Evolutionary conservation across 352 stramenopile genomes (phyloP).

Genomic region (Globisporangium sylvaticum): DNA sequence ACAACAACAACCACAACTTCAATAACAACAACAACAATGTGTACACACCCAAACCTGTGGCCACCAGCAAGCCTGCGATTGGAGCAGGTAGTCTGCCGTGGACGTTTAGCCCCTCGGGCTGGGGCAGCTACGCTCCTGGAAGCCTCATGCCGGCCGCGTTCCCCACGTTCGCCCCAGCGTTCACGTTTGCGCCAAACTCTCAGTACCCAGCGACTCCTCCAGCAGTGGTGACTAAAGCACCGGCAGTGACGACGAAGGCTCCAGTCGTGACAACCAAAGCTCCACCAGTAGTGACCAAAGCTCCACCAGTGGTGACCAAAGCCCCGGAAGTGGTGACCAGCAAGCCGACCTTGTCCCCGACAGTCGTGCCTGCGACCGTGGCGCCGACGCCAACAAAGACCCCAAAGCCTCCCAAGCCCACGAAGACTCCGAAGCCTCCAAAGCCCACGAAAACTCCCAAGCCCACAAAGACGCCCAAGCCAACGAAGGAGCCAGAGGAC

Average conservation of each 20-base stretch:
- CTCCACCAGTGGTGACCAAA: neutral
- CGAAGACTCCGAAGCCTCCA: neutral
- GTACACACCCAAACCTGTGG: neutral
- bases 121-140: conserved; percentile 7
- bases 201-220: neutral
- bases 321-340: neutral
- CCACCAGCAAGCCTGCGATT: neutral
- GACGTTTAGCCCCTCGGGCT: conserved; percentile 14
- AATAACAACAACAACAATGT: conserved; percentile 3
- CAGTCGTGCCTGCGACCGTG: neutral
- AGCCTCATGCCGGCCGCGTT: conserved; percentile 5
- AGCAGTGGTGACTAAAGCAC: neutral
- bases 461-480: conserved; percentile 8
- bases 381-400: neutral
- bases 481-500: neutral
- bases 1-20: neutral
- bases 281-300: neutral
- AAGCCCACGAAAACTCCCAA: neutral
- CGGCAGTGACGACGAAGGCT: neutral
- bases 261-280: neutral
- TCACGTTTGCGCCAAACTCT: neutral
- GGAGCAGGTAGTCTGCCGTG: conserved; percentile 3
- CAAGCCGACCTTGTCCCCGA: neutral
- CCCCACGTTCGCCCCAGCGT: neutral
- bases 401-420: neutral